Conservation (phyloP, 2,329 filamentous ascomycete genomes). For the Monilinia vaccinii-corymbosi region DNA sequence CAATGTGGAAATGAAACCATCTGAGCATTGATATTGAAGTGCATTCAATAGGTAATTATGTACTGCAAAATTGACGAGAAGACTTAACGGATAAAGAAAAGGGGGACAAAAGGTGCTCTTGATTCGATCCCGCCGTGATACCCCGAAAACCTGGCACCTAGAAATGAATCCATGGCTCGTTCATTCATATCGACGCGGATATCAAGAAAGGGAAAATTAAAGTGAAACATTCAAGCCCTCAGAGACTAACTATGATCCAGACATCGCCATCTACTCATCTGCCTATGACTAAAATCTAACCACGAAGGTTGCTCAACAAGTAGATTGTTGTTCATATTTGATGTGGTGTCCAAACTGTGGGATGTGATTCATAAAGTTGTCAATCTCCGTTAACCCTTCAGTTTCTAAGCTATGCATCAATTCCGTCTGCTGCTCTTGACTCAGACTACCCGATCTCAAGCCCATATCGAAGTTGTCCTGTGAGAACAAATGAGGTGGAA, state of each 20-base stretch:
- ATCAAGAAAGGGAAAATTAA: not conserved
- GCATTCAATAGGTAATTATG: not conserved
- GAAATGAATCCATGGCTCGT: not conserved
- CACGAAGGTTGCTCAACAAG: slow-evolving; percentile 13
- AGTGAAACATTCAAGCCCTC: not conserved
- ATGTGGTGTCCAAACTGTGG: slow-evolving; percentile 23
- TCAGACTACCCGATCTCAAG: slow-evolving; percentile 57
- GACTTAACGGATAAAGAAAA: not conserved
- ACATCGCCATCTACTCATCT: not conserved
- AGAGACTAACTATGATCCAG: not conserved
- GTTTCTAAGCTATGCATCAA: slow-evolving; percentile 73
- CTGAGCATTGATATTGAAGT: not conserved
- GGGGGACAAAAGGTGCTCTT: not conserved
- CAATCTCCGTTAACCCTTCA: slow-evolving; percentile 53
- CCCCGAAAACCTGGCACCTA: not conserved
- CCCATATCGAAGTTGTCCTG: slow-evolving; percentile 36
- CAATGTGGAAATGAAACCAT: not conserved
- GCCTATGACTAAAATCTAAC: not conserved
- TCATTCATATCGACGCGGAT: not conserved
- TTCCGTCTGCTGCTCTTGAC: slow-evolving; percentile 73
- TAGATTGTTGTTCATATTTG: slow-evolving; percentile 17
- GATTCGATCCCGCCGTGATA: not conserved
- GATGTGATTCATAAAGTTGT: slow-evolving; percentile 43
- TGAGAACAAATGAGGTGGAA: slow-evolving; percentile 28
- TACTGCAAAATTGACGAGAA: not conserved